Evolutionary conservation across 202 grass and related monocot genomes (phyloP).

Genomic region (Schoenoplectus tabernaemontani): DNA sequence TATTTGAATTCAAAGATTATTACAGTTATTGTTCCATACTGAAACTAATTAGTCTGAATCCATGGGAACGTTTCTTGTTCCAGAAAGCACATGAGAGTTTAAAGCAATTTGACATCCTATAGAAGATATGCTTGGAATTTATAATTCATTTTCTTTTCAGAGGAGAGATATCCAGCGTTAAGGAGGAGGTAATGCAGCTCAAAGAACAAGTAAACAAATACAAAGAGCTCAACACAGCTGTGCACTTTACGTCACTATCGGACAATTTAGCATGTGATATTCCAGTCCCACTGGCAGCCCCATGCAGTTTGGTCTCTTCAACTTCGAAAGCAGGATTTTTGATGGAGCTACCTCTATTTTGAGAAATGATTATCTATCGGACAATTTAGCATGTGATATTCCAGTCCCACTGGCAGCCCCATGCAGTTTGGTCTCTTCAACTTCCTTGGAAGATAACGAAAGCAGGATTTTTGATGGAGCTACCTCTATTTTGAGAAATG

Average conservation of each 20-base stretch:
- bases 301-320: slow-evolving; percentile 23
- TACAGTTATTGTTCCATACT: background rate
- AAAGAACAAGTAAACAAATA: slow-evolving; percentile 32
- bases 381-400: background rate
- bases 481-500: background rate
- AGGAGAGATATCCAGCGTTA: slow-evolving; percentile 51
- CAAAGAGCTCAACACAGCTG: slow-evolving; percentile 12
- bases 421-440: slow-evolving; percentile 24
- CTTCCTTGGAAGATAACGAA: slow-evolving; percentile 19
- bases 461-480: slow-evolving; percentile 9
- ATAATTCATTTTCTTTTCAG: slow-evolving; percentile 29
- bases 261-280: background rate
- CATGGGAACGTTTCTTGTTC: background rate
- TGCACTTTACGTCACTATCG: background rate
- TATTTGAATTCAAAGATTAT: too few relatives aligned
- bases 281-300: background rate
- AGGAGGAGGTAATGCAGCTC: slow-evolving; percentile 29
- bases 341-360: slow-evolving; percentile 1
- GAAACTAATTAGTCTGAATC: background rate
- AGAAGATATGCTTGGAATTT: background rate
- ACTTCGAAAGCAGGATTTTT: slow-evolving; percentile 16
- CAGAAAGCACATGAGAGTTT: background rate
- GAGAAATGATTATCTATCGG: slow-evolving; percentile 13
- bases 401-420: background rate
- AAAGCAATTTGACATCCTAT: background rate